Evolutionary conservation across 495 filamentous ascomycete genomes (phyloP).

Genomic region (Lepraria neglecta): DNA sequence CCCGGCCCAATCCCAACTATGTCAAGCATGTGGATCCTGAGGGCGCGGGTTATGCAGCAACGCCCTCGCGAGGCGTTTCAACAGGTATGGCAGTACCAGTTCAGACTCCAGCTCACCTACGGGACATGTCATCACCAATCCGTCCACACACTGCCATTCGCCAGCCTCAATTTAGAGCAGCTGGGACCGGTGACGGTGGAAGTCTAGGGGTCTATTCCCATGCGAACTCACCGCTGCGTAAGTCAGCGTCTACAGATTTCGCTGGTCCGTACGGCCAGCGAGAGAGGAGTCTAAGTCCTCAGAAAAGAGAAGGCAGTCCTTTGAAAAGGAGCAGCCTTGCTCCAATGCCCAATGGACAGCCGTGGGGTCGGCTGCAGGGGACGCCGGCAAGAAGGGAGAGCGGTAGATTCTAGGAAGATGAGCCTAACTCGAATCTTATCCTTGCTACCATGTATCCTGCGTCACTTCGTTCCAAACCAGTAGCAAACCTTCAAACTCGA

Average conservation of each 20-base stretch:
- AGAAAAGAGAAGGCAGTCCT: conserved; percentile 33
- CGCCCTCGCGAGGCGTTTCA: conserved; percentile 20
- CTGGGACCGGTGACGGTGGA: conserved; percentile 58
- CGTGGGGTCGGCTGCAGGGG: conserved; percentile 27
- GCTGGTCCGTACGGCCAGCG: conserved; percentile 37
- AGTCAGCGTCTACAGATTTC: conserved; percentile 46
- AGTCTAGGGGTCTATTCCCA: conserved; percentile 75
- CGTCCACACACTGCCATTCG: conserved; percentile 45
- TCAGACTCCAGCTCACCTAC: conserved; percentile 41
- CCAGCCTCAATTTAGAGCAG: conserved; percentile 51
- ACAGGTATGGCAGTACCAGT: conserved; percentile 33
- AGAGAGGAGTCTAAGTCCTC: conserved; percentile 35
- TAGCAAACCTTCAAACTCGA: no score
- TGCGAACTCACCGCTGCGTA: conserved; percentile 73
- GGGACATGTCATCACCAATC: conserved; percentile 50
- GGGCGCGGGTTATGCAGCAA: conserved; percentile 26
- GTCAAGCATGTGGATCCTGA: conserved; percentile 71
- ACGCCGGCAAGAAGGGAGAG: conserved; percentile 34
- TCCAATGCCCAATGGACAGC: conserved; percentile 35
- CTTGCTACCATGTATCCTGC: no score
- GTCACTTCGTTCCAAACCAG: no score
- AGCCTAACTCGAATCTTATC: neutral
- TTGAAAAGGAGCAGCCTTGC: conserved; percentile 36
- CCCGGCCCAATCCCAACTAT: conserved; percentile 85
- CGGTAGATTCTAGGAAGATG: conserved; percentile 32